A percentile compares a stretch with the other conserved stretches of the same genome.
These are phyloP conservation scores for Ophiocordyceps australis DNA, from an alignment of 2,329 filamentous ascomycete genomes.

Conservation along the genomic window DNA sequence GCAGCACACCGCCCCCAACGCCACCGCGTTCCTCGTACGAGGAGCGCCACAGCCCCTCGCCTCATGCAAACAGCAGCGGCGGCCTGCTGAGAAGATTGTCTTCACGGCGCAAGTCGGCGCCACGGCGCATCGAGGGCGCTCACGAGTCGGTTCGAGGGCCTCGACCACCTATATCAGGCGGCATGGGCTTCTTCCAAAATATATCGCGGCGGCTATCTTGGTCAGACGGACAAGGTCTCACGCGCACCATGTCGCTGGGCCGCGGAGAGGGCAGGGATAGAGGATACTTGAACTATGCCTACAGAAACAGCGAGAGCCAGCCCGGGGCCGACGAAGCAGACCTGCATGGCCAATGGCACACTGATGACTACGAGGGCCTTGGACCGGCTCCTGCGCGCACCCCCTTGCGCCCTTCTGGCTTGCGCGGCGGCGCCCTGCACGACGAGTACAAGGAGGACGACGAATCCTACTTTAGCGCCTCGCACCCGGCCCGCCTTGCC, in stretches of 20 bases:
- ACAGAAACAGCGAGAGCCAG: constrained; percentile 18
- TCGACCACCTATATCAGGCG: constrained; percentile 29
- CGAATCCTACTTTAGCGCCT: constrained; percentile 36
- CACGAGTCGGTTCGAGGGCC: constrained; percentile 20
- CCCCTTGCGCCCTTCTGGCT: constrained; percentile 11
- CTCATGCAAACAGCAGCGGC: constrained; percentile 8
- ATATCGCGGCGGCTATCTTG: constrained; percentile 18
- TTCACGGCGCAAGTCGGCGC: constrained; percentile 13
- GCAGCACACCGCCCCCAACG: constrained; percentile 52
- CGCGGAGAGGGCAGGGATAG: constrained; percentile 28
- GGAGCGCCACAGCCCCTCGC: constrained; percentile 18
- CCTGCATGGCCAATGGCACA: constrained; percentile 36
- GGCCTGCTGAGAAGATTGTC: constrained; percentile 28
- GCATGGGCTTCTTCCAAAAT: constrained; percentile 23
- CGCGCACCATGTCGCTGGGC: constrained; percentile 43
- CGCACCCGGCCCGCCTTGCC: constrained; percentile 13
- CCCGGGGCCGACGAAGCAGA: constrained; percentile 32
- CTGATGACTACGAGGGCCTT: constrained; percentile 18
- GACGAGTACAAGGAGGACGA: constrained; percentile 36
- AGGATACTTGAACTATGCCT: constrained; percentile 21
- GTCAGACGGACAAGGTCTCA: constrained; percentile 21
- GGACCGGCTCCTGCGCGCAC: constrained; percentile 6
- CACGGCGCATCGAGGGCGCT: constrained; percentile 17
- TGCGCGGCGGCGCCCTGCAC: constrained; percentile 21
- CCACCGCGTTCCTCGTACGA: constrained; percentile 35